These are phyloP conservation scores for Hansfordia pulvinata DNA, from an alignment of 2,329 filamentous ascomycete genomes.

Conservation along the genomic window DNA sequence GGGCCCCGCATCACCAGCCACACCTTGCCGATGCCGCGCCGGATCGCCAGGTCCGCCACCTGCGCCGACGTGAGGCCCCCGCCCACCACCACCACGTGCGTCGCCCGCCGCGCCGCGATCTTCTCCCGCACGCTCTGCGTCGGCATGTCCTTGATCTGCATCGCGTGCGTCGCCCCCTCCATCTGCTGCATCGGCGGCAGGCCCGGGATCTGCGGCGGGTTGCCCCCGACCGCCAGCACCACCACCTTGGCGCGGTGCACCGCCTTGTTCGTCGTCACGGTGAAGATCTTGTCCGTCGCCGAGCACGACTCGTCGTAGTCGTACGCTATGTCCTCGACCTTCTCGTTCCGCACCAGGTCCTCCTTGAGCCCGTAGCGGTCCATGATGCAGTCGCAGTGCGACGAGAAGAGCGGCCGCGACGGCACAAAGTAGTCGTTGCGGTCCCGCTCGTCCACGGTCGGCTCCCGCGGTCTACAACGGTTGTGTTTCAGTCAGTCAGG, in stretches of 20 bases:
- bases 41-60: constrained; percentile 52
- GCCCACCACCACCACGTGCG: constrained; percentile 57
- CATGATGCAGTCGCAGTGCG: constrained; percentile 45
- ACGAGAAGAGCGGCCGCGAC: constrained; percentile 44
- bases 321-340: constrained; percentile 48
- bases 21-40: constrained; percentile 51
- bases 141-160: constrained; percentile 30
- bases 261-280: constrained; percentile 40
- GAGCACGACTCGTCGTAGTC: constrained; percentile 29
- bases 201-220: constrained; percentile 36
- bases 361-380: constrained; percentile 43
- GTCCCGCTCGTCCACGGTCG: constrained; percentile 49
- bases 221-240: constrained; percentile 58
- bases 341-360: constrained; percentile 43
- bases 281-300: constrained; percentile 46
- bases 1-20: constrained; percentile 54
- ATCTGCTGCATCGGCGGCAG: constrained; percentile 2
- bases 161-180: background rate
- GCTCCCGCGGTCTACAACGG: no score
- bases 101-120: constrained; percentile 33
- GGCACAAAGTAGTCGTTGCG: constrained; percentile 58
- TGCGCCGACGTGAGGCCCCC: constrained; percentile 69
- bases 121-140: constrained; percentile 35
- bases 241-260: constrained; percentile 46
- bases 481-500: no score